Conservation (phyloP, 768 basidiomycete species). For the Coprinopsis marcescibilis region DNA sequence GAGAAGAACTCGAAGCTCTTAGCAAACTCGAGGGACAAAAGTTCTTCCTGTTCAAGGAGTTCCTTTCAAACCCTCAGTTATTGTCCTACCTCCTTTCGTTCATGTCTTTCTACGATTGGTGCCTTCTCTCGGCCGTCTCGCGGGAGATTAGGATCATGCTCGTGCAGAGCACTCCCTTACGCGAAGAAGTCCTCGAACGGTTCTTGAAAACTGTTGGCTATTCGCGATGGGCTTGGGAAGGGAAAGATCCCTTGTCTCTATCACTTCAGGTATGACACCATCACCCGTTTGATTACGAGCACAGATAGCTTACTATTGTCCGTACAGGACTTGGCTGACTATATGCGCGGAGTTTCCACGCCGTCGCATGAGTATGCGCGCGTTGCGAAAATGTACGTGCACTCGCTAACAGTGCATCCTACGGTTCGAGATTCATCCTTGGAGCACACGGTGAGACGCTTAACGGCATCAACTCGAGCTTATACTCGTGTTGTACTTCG, state of each 20-base stretch:
- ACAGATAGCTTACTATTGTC: slow-evolving; percentile 9
- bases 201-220: slow-evolving; percentile 73
- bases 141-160: slow-evolving; percentile 46
- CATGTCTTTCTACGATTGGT: slow-evolving; percentile 72
- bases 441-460: slow-evolving; percentile 38
- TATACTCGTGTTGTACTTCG: slow-evolving; percentile 79
- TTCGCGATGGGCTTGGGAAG: slow-evolving; percentile 54
- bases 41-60: slow-evolving; percentile 48
- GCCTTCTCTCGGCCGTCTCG: slow-evolving; percentile 50
- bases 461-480: slow-evolving; percentile 62
- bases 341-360: slow-evolving; percentile 73
- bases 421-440: slow-evolving; percentile 35
- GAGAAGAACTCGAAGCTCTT: slow-evolving; percentile 1
- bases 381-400: slow-evolving; percentile 52
- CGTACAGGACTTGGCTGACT: slow-evolving; percentile 74
- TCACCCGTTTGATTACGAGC: not conserved
- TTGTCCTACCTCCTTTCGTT: slow-evolving; percentile 51
- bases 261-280: slow-evolving; percentile 49
- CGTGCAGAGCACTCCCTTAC: slow-evolving; percentile 42
- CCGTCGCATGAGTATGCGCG: slow-evolving; percentile 70
- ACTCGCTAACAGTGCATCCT: slow-evolving; percentile 39
- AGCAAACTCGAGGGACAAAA: not conserved
- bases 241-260: slow-evolving; percentile 56
- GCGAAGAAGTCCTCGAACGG: slow-evolving; percentile 64
- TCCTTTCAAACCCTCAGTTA: slow-evolving; percentile 48